Base-by-base conservation (phyloP, 176 grass and related monocot species). In the bread wheat (Triticum aestivum) region DNA sequence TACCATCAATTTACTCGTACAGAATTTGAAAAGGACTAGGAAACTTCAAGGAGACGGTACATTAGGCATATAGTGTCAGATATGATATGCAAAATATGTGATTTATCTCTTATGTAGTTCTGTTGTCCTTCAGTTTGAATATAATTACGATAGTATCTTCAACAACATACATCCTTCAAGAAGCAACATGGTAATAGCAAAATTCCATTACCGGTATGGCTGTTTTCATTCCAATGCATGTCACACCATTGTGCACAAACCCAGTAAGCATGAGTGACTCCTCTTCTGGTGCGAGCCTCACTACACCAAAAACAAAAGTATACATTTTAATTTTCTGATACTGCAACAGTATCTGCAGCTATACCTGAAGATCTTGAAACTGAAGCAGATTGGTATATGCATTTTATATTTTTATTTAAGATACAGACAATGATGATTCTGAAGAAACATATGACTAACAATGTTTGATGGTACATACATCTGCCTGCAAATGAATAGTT, bases 241-340 rank as follows among this genome's bases (percentile, higher is more conserved):
- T 98, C 59, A 98, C 97, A 68, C 65, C 94, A 65, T 98, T 96
- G 75, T 96, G 97, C 69, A 94, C 89, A 82, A 92, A 98, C 54
- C 93, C 97, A 75, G 97, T 98, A 79, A 98, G 94, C 84, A 91
- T 87, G 8, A 66, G 83, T 20, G 97, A 98, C 87, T 98, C 97
- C 76, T 94, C 97, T 92, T 96, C 94, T 79, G 92, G 94, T 86
- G 94, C 97, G 11, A 98, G 89, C 65, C 94, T 98, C 90, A 96
- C 96, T 98, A 79, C 73, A 92, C 86, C 37, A 89, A 91, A 84
- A 91, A 84, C 41, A 84, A 41, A 83, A 39, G 59, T 20, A 83
- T 83, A 62, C 1, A 81, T 73, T 68, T 35, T 0, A 73, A 7
- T 69, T 33, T 56, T 77, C 75, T 84, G 27, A 88, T 30, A 70